Conservation (phyloP, 2,329 filamentous ascomycete species). For the Aotearoamyces nothofagi region DNA sequence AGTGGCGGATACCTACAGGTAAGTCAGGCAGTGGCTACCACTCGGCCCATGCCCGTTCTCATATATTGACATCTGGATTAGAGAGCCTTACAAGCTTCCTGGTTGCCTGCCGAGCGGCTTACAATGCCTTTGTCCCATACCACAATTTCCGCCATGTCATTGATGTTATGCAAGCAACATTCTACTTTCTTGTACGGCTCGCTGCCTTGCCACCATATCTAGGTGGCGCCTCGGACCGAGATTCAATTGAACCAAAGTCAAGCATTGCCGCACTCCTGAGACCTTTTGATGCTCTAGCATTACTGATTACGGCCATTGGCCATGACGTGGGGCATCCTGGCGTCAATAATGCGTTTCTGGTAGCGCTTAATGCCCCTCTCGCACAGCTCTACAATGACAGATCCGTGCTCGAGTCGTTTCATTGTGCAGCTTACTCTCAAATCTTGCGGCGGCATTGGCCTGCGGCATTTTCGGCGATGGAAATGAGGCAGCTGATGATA, state of each 20-base stretch:
- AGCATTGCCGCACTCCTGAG: slow-evolving; percentile 62
- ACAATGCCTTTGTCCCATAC: slow-evolving; percentile 91
- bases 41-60: slow-evolving; percentile 12
- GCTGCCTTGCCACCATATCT: slow-evolving; percentile 60
- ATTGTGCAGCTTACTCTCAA: slow-evolving; percentile 93
- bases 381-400: slow-evolving; percentile 95
- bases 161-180: slow-evolving; percentile 87
- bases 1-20: slow-evolving; percentile 70
- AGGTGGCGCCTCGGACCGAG: slow-evolving; percentile 15
- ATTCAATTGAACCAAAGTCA: slow-evolving; percentile 27
- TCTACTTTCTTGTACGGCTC: slow-evolving; percentile 74
- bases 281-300: slow-evolving; percentile 75
- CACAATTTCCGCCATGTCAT: slow-evolving; percentile 98
- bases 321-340: slow-evolving; percentile 96
- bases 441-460: slow-evolving; percentile 91
- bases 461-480: slow-evolving; percentile 57
- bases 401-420: slow-evolving; percentile 92
- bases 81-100: slow-evolving; percentile 76
- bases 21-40: slow-evolving; percentile 20
- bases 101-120: slow-evolving; percentile 79
- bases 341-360: slow-evolving; percentile 93
- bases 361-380: slow-evolving; percentile 80
- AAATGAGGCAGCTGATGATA: slow-evolving; percentile 83
- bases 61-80: slow-evolving; percentile 29
- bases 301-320: slow-evolving; percentile 90